Conservation (phyloP, 1,284 basidiomycete genomes). For the Agaricales sp. region DNA sequence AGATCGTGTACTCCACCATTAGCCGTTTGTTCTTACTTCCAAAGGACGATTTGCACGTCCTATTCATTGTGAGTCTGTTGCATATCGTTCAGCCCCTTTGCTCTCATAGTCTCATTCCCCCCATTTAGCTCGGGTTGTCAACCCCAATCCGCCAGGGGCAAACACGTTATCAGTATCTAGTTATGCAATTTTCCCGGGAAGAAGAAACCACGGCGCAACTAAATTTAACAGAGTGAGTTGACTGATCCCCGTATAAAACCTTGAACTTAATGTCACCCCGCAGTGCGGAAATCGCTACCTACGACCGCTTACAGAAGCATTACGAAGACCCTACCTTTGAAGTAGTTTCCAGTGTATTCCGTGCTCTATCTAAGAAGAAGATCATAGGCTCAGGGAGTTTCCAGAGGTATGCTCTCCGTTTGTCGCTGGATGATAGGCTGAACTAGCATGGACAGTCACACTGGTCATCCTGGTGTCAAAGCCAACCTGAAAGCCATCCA, state of each 20-base stretch:
- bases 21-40: constrained; percentile 89
- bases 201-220: constrained; percentile 96
- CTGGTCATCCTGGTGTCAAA: constrained; percentile 79
- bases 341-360: constrained; percentile 93
- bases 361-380: constrained; percentile 84
- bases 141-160: constrained; percentile 97
- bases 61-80: constrained; percentile 71
- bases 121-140: constrained; percentile 68
- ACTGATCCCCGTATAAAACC: too few species aligned
- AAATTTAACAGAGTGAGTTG: constrained; percentile 80
- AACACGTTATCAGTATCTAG: constrained; percentile 94
- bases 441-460: constrained; percentile 35
- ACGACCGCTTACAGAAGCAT: constrained; percentile 82
- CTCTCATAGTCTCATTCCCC: not conserved
- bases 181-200: constrained; percentile 95
- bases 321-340: constrained; percentile 94
- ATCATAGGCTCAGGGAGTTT: constrained; percentile 82
- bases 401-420: constrained; percentile 50
- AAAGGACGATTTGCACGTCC: constrained; percentile 93
- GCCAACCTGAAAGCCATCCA: constrained; percentile 97
- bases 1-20: constrained; percentile 88
- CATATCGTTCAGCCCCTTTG: too few species aligned
- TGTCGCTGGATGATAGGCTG: constrained; percentile 2
- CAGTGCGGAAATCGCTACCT: constrained; percentile 64
- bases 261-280: not conserved